Evolutionary conservation across 2,329 filamentous ascomycete species (phyloP).

Genomic region (Fulvia fulva): DNA sequence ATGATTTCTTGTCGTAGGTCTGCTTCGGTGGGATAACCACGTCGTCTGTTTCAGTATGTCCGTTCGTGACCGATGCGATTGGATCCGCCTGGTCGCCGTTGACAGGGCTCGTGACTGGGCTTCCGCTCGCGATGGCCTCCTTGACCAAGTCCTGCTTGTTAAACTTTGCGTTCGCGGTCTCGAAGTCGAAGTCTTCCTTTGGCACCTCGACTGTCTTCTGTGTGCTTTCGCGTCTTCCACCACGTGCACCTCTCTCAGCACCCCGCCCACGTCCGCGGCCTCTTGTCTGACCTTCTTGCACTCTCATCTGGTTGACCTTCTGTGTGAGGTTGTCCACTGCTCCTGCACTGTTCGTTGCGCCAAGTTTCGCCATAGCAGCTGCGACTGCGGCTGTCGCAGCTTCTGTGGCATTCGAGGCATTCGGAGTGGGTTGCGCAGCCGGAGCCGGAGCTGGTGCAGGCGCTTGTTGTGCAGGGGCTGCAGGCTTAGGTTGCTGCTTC

Average conservation of each 20-base stretch:
- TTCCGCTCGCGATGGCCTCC: conserved; percentile 77
- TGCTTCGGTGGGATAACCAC: conserved; percentile 43
- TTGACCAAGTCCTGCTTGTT: conserved; percentile 84
- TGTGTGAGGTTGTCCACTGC: conserved; percentile 65
- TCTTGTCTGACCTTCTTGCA: conserved; percentile 30
- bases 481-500: conserved; percentile 22
- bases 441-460: conserved; percentile 9
- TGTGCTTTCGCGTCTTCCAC: conserved; percentile 29
- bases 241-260: conserved; percentile 37
- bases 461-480: conserved; percentile 8
- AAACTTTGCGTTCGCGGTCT: conserved; percentile 79
- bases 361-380: conserved; percentile 71
- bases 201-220: conserved; percentile 73
- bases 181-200: conserved; percentile 88
- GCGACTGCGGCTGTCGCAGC: conserved; percentile 74
- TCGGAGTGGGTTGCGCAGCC: conserved; percentile 17
- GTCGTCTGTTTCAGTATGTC: conserved; percentile 32
- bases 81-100: conserved; percentile 25
- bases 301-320: conserved; percentile 72
- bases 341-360: conserved; percentile 30
- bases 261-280: conserved; percentile 48
- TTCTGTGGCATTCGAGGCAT: conserved; percentile 59
- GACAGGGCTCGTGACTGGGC: conserved; percentile 52
- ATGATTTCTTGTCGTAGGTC: conserved; percentile 77
- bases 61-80: conserved; percentile 27